Base-by-base conservation (phyloP, 2,329 filamentous ascomycete species). In the Colletotrichum sp. region DNA sequence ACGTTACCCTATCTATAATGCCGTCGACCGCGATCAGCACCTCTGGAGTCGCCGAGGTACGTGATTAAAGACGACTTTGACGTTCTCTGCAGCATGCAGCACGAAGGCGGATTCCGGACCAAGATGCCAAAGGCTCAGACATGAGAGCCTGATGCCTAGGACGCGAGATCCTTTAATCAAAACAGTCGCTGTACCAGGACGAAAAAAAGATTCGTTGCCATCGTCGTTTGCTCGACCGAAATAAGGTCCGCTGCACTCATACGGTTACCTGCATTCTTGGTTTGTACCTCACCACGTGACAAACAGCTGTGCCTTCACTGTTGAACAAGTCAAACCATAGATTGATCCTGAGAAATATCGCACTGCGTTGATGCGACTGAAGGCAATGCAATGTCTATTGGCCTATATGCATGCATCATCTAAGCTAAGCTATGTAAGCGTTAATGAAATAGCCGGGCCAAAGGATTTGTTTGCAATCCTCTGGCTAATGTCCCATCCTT, bases 221-320 rank as follows among this genome's bases (percentile, higher is more conserved):
- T 71, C 74, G 67, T 69, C 71, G 76, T 78, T 78, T 78, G 76
- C 76, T 68, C 48, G 48, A 76, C 63, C 34, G 26, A 71, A 74
- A 71, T 77, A 74, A 77, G 74, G 52, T 78, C 75, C 75, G 76
- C 61, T 68, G 71, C 65, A 63, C 66, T 70, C 67, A 61, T 28
- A 32, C 76, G 76, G 76, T 75, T 78, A 77, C 57, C 76, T 78
- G 76, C 76, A 78, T 72, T 67, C 63, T 70, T 65, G 68, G 64
- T 71, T 67, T 71, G 74, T 78, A 71, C 59, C 71, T 68, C 67
- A 57, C 43, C 74, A 78, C 76, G 76, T 78, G 76, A 78, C 76
- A 78, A 78, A 78, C 76, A 78, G 59, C 48, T 74, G 67, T 74
- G 55, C 57, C 63, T 67, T 60, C 61, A 68, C 18, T 32, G 61